Conservation (phyloP, 2,329 filamentous ascomycete species). For the Massarina eburnea region DNA sequence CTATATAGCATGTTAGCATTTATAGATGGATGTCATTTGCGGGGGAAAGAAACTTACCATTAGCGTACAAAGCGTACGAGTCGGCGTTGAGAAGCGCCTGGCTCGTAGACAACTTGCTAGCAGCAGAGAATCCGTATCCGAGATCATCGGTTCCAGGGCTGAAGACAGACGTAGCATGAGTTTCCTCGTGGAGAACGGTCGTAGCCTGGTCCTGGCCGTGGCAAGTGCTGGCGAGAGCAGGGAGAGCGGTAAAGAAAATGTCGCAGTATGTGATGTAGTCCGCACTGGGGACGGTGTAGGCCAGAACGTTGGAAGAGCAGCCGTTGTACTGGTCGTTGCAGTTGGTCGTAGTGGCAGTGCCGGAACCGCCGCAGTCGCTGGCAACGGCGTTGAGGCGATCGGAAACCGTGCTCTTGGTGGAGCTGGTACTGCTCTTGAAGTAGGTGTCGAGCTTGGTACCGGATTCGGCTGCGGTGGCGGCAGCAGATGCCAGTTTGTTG, state of each 20-base stretch:
- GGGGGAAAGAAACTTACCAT: constrained; percentile 39
- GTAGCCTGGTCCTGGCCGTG: constrained; percentile 67
- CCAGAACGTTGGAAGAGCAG: constrained; percentile 55
- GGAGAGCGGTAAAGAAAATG: constrained; percentile 59
- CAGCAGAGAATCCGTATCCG: constrained; percentile 57
- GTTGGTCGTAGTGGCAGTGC: constrained; percentile 56
- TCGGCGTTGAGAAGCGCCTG: constrained; percentile 67
- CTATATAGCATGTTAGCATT: constrained; percentile 5
- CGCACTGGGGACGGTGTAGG: constrained; percentile 60
- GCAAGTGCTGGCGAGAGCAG: constrained; percentile 54
- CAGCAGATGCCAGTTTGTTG: constrained; percentile 54
- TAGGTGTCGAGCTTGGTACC: constrained; percentile 50
- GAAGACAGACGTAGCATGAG: constrained; percentile 61
- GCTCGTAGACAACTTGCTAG: constrained; percentile 47
- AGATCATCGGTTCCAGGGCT: constrained; percentile 59
- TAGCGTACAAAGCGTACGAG: constrained; percentile 58
- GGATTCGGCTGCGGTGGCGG: constrained; percentile 54
- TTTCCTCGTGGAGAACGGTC: constrained; percentile 66
- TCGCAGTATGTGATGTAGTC: constrained; percentile 65
- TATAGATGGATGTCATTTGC: not conserved
- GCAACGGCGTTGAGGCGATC: constrained; percentile 48
- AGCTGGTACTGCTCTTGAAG: constrained; percentile 61
- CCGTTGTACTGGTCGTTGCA: constrained; percentile 60
- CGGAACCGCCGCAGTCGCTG: constrained; percentile 56
- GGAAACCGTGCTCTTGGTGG: constrained; percentile 44